Evolutionary conservation across 2,329 filamentous ascomycete genomes (phyloP), one percentile per base, ranked within the genome.

Genomic region (Exophiala sp.): DNA sequence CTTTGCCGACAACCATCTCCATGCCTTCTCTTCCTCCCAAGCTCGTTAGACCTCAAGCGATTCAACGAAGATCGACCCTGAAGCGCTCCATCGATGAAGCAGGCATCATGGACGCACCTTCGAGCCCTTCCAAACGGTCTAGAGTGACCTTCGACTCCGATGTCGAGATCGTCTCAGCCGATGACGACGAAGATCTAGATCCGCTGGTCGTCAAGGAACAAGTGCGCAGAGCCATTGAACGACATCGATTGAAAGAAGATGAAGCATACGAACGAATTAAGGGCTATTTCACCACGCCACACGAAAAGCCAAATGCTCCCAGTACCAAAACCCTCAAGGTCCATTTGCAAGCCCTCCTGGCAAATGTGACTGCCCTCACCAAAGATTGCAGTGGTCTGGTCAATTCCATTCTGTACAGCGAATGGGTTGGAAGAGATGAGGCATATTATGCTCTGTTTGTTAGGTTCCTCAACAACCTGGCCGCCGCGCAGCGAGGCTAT

Each of bases 401-500:
- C 29, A 70, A 77, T 53, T 74, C 79, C 7, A 68, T 82, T 8
- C 65, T 83, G 51, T 70, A 76, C 55, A 78, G 78, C 53, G 72
- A 77, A 60, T 84, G 81, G 81, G 68, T 82, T 30, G 79, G 78
- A 38, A 73, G 80, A 50, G 79, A 82, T 54, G 77, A 81, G 51
- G 67, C 70, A 14, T 83, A 82, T 61, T 72, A 79, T 41, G 72
- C 71, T 52, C 65, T 78, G 5, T 83, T 77, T 64, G 71, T 75
- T 47, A 68, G 74, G 34, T 78, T 83, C 51, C 61, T 83, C 43
- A 74, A 75, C 21, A 77, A 76, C 43, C 72, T 98, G 39, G 81
- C 89, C 45, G 94, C 87, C 53, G 85, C 89, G 0, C 88, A 96
- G 62, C 84, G 86, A 38, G 82, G 80, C 11, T 94, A 88, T 67